phyloP scores from a whole-genome alignment of 108 stramenopile species.

The Skeletonema marinoi region DNA sequence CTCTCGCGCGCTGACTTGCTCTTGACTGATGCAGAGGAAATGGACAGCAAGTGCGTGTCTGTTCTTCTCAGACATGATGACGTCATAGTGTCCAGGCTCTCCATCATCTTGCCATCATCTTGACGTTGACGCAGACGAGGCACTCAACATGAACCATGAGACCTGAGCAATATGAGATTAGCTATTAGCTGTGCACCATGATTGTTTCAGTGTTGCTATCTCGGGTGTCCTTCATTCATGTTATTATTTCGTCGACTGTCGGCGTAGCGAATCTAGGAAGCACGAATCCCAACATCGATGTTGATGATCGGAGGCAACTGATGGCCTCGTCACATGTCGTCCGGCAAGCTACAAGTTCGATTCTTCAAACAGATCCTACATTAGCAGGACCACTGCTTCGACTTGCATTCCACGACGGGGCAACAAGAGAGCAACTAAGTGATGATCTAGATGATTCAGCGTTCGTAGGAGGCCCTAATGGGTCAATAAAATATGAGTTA shows the following conservation, averaged over 20 bases:
- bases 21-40: no score
- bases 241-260: neutral
- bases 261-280: neutral
- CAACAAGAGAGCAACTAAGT: conserved; percentile 36
- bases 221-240: conserved; percentile 16
- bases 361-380: conserved; percentile 18
- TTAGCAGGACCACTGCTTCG: conserved; percentile 54
- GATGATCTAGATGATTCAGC: neutral
- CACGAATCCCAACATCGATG: neutral
- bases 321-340: conserved; percentile 1
- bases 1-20: no score
- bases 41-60: neutral
- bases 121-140: neutral
- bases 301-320: neutral
- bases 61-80: neutral
- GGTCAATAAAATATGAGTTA: conserved; percentile 67
- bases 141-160: no score
- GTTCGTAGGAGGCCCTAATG: conserved; percentile 54
- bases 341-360: neutral
- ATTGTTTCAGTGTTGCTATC: conserved; percentile 6
- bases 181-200: no score
- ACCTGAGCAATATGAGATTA: no score
- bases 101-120: neutral
- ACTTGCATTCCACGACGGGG: conserved; percentile 70
- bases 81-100: neutral